Evolutionary conservation across 176 grass and related monocot species (phyloP).

Genomic region (Phoenix roebelenii): DNA sequence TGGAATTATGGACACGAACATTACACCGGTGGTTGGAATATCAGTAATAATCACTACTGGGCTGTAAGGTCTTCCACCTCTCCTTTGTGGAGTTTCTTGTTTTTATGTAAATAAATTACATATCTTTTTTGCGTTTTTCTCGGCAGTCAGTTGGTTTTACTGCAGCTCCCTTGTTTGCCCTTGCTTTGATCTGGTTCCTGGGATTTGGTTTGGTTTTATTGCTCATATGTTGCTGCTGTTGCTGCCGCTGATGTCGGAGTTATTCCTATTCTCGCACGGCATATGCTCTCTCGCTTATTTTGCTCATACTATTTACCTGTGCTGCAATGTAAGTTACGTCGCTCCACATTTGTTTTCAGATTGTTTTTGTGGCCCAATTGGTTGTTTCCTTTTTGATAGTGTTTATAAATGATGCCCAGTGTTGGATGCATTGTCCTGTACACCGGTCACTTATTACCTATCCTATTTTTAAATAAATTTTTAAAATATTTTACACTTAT

Average conservation of each 20-base stretch:
- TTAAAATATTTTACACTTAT: no score
- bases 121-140: neutral
- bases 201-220: constrained; percentile 44
- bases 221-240: constrained; percentile 51
- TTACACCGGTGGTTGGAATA: constrained; percentile 90
- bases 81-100: neutral
- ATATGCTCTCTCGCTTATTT: constrained; percentile 40
- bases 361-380: neutral
- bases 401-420: constrained; percentile 21
- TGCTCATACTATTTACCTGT: constrained; percentile 61
- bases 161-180: constrained; percentile 40
- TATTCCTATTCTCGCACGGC: constrained; percentile 41
- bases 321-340: constrained; percentile 39
- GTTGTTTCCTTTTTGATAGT: neutral
- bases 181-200: constrained; percentile 50
- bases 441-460: constrained; percentile 12
- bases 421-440: constrained; percentile 48
- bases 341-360: neutral
- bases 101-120: neutral
- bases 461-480: no score
- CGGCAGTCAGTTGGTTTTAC: constrained; percentile 71
- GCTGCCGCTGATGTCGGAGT: constrained; percentile 48
- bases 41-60: constrained; percentile 75
- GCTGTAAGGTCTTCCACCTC: constrained; percentile 44
- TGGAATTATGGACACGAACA: constrained; percentile 22